Evolutionary conservation across 2,329 filamentous ascomycete species (phyloP).

Genomic region (Arthrobotrys iridis): DNA sequence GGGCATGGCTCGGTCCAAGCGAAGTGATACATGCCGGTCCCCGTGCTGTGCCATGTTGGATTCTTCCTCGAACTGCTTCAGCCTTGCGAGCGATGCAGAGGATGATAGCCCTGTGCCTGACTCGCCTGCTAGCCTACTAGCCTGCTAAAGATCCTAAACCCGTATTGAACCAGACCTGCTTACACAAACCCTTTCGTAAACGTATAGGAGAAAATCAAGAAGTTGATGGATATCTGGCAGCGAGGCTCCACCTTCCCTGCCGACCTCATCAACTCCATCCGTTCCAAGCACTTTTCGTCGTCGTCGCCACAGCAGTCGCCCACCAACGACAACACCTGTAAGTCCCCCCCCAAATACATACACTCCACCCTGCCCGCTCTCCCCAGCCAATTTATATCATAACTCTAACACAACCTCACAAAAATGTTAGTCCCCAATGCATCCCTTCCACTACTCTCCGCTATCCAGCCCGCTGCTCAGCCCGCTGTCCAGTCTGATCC

Average conservation of each 20-base stretch:
- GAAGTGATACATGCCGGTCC: slow-evolving; percentile 17
- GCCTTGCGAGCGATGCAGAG: slow-evolving; percentile 53
- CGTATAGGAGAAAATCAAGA: slow-evolving; percentile 91
- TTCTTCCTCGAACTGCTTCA: slow-evolving; percentile 56
- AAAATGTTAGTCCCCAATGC: slow-evolving; percentile 26
- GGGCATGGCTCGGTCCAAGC: slow-evolving; percentile 1
- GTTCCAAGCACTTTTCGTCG: slow-evolving; percentile 51
- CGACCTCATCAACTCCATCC: slow-evolving; percentile 71
- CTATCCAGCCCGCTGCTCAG: slow-evolving; percentile 60
- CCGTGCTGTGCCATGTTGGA: slow-evolving; percentile 10
- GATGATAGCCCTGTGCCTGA: slow-evolving; percentile 52
- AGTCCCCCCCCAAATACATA: neutral
- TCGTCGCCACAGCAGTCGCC: slow-evolving; percentile 40
- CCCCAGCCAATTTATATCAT: neutral
- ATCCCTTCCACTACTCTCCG: slow-evolving; percentile 27
- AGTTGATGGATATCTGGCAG: slow-evolving; percentile 97
- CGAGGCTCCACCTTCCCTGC: slow-evolving; percentile 89
- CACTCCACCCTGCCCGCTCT: too few relatives aligned
- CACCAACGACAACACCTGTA: slow-evolving; percentile 43
- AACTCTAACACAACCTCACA: neutral
- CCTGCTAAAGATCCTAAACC: neutral
- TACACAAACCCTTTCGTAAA: slow-evolving; percentile 63
- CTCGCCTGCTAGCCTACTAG: slow-evolving; percentile 55
- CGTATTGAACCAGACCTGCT: slow-evolving; percentile 60
- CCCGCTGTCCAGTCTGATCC: slow-evolving; percentile 59